Base-by-base conservation (phyloP, 805 yeast genomes). In the Cyberlindnera subsufficiens region DNA sequence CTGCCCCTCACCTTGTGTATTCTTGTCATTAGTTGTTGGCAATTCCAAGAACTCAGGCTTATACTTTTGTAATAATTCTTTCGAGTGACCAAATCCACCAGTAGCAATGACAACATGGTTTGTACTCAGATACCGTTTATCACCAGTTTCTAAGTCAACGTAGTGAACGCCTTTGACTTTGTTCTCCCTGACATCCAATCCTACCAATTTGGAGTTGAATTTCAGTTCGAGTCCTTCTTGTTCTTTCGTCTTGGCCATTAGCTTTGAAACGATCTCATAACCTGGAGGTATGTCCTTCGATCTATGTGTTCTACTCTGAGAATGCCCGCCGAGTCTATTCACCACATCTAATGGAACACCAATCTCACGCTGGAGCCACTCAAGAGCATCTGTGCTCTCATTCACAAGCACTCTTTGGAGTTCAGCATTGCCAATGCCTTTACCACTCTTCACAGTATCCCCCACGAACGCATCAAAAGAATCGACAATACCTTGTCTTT, bases 251-350 rank as follows among this genome's bases (percentile, higher is more conserved):
- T 58, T 58, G 35, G 66, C 65, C 34, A 68, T 62, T 38, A 77
- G 55, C 5, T 73, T 65, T 6, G 75, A 69, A 1, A 78, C 66
- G 15, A 78, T 75, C 35, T 77, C 81, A 59, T 69, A 75, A 0
- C 84, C 84, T 4, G 84, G 84, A 13, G 82, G 81, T 15, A 75
- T 55, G 11, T 67, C 68, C 7, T 76, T 73, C 1, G 95, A 90
- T 52, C 95, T 72, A 59, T 86, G 95, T 1, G 96, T 86, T 60
- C 96, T 71, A 17, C 87, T 80, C 39, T 72, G 77, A 1, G 89
- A 80, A 57, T 86, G 95, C 3, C 96, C 96, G 22, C 95, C 95
- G 35, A 86, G 63, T 52, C 86, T 75, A n/a, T 86, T 74, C 11
- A 86, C 83, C 14, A 80, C 68, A 7, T 84, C 73, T 43, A 86